Evolutionary conservation across 2,329 filamentous ascomycete genomes (phyloP), one percentile per base, ranked within the genome.

Genomic region (Colletotrichum musae): DNA sequence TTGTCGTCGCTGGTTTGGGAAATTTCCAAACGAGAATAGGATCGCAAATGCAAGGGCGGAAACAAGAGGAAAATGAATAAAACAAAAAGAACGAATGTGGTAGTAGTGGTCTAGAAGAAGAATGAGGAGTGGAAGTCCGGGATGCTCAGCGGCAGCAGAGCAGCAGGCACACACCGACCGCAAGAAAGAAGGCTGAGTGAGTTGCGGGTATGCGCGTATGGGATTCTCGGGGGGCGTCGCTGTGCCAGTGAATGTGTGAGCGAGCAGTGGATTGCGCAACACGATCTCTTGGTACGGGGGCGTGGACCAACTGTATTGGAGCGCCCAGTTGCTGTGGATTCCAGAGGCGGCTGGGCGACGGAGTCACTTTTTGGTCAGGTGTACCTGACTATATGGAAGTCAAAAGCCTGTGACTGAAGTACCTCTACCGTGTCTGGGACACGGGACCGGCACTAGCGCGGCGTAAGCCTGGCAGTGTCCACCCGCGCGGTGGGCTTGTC

Each of bases 201-300:
- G 7, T 9, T 36, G 32, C 32, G 32, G 21, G 21, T 24, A 24
- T 24, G 21, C 21, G 21, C 21, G 32, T 36, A 47, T 62, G 59
- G 59, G 50, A 62, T 45, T 62, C 59, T 54, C 18, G 62, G 62
- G 62, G 54, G 57, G 39, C 28, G 56, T 60, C 43, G 53, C 36
- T 39, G 28, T 48, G 58, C 39, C 50, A 58, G 39, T 53, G 32
- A 41, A 32, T 18, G 54, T 5, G 54, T 47, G 60, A 53, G 39
- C 58, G 36, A 47, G 16, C 56, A 64, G 62, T 66, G 57, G 63
- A 70, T 70, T 70, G 67, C 67, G 67, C 67, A 70, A 70, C 62
- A 61, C 67, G 45, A 61, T 61, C 62, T 65, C 65, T 70, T 70
- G 63, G 67, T 70, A 70, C 67, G 62, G 67, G 61, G 66, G 66